Base-by-base conservation (phyloP, 345 rosid species). In the Populus tremula region DNA sequence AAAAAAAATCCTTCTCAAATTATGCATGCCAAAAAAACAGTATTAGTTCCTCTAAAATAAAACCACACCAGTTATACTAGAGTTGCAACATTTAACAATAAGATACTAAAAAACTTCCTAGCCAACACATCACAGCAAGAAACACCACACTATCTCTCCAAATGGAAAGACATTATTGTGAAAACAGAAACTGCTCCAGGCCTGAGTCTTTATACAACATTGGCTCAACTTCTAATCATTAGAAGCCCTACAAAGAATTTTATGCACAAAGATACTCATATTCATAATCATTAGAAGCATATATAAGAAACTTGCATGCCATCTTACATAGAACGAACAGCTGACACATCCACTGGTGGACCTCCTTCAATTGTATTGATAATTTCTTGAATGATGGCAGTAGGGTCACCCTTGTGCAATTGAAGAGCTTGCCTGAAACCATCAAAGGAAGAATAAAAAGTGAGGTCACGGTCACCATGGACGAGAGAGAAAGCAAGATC, bases 331-430 rank as follows among this genome's bases (percentile, higher is more conserved):
- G 97, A 91, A 72, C 95, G 97, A 74, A 89, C 97, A 63, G 87
- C 87, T 77, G 99, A 88, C 69, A 93, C 97, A 79, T 95, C 99
- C 81, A 91, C 97, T 1, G 99, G 94, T 8, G 98, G 99, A 69
- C 97, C 94, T 68, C 99, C 98, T 87, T 95, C 99, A 43, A 95
- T 88, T 64, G 99, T 93, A 87, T 88, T 92, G 70, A 95, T 90
- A 77, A 95, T 95, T 81, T 95, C 99, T 74, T 86, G 70, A 85
- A 93, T 88, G 68, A 86, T 86, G 71, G 92, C 89, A 67, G 93
- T 86, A 82, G 82, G 83, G 79, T 92, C 99, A 81, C 89, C 93
- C 84, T 91, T 93, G 78, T 87, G 83, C 69, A 92, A 82, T 74
- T 89, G 99, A 83, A 95, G 90, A 80, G 94, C 99, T 89, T 95